phyloP scores from a whole-genome alignment of 1,284 basidiomycete species.

The Boletellus dicymbophilus region DNA sequence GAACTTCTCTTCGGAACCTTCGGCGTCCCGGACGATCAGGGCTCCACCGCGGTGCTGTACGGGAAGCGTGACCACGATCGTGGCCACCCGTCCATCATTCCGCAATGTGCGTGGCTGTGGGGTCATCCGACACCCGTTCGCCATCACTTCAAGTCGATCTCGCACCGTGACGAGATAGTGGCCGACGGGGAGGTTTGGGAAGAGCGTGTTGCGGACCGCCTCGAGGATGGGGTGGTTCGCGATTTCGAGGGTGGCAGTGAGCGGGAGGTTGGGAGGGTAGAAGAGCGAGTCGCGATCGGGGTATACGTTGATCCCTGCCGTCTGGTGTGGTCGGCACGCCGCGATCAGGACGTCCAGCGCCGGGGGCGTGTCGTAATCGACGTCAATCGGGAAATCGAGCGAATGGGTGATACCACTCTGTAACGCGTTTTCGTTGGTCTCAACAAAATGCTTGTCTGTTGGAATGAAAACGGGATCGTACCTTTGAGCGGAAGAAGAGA shows the following conservation, averaged over 20 bases:
- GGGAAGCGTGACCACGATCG: slow-evolving; percentile 70
- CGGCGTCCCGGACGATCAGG: slow-evolving; percentile 55
- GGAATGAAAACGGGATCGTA: slow-evolving; percentile 30
- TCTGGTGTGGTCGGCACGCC: slow-evolving; percentile 67
- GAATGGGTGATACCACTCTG: slow-evolving; percentile 79
- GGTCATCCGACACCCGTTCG: slow-evolving; percentile 58
- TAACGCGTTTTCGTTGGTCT: neutral
- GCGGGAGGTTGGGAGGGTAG: slow-evolving; percentile 69
- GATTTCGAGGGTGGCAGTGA: slow-evolving; percentile 75
- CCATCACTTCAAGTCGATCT: slow-evolving; percentile 70
- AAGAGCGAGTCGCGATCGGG: slow-evolving; percentile 66
- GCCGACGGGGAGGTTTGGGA: slow-evolving; percentile 65
- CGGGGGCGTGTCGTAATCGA: slow-evolving; percentile 72
- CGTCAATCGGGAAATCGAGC: slow-evolving; percentile 78
- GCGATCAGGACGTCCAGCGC: slow-evolving; percentile 78
- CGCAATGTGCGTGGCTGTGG: slow-evolving; percentile 52
- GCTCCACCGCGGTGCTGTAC: slow-evolving; percentile 71
- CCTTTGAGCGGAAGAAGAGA: slow-evolving; percentile 79
- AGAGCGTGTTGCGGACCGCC: slow-evolving; percentile 66
- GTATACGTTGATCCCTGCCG: slow-evolving; percentile 54
- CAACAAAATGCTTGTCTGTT: too few species aligned
- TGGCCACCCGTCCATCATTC: slow-evolving; percentile 69
- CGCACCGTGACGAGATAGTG: slow-evolving; percentile 68
- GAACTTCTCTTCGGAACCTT: slow-evolving; percentile 64
- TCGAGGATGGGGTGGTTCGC: slow-evolving; percentile 80